Base-by-base conservation (phyloP, 129 eudicot species). In the Flaveria sonorensis region DNA sequence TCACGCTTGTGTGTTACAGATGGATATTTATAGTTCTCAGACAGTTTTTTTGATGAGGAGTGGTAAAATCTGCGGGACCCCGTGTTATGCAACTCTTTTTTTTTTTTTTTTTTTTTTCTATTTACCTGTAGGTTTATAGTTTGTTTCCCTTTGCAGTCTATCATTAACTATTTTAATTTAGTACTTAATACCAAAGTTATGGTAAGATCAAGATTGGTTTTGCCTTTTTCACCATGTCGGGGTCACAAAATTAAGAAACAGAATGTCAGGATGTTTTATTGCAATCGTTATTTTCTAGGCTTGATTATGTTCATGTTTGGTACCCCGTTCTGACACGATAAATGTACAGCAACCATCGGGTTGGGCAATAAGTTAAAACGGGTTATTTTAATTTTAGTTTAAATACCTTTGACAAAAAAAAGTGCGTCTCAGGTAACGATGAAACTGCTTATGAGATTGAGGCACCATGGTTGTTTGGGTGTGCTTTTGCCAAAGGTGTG, bases 11-110 rank as follows among this genome's bases (percentile, higher is more conserved):
- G 19, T 61, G 19, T 77, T 77, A 77, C 67, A 24, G 19, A 40
- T 3, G 23, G 13, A 32, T 68, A 68, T 15, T 72, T 67, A 46
- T 68, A 72, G 72, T 32, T 73, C 42, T 39, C 40, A n/a, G 76
- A 81, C 64, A 36, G 39, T 21, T 80, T 50, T 79, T 63, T 62
- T 21, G 57, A 55, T 11, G 39, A 71, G 2, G 72, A 75, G 77
- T 69, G 68, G 47, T 48, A 64, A 61, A 61, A 62, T 70, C 28
- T 53, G 77, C 77, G 70, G 57, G 76, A 3, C 36, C 56, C 68
- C 15, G 3, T 48, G 23, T 69, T 47, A 70, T 70, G 77, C 47
- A 70, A 71, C 51, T 61, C 64, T 68, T 32, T 23, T 53, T 0
- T 11, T 62, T 71, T 51, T 48, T 61, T 53, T 68, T 32, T 23